Evolutionary conservation across 148 eudicot genomes (phyloP), one percentile per base, ranked within the genome.

Genomic region (Talinum fruticosum): DNA sequence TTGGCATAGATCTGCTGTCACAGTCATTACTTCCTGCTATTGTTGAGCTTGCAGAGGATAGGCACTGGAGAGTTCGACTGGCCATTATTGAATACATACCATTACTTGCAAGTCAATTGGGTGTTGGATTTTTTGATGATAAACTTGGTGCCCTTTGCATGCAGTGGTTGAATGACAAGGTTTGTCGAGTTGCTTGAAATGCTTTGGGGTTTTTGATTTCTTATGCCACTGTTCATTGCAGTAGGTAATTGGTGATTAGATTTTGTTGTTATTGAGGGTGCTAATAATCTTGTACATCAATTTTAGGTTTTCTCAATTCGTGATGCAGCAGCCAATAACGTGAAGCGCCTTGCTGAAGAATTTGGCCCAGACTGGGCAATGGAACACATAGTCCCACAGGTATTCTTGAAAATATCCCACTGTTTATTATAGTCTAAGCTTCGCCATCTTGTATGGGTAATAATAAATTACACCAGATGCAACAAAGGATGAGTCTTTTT

Each of bases 341-440:
- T 93, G 78, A 96, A 96, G 84, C 99, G 99, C 72, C 97, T 96
- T 76, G 99, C 99, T 24, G 99, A 96, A 84, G 99, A 96, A 85
- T 96, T 96, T 87, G 97, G 99, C 75, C 97, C 99, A 79, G 97
- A 93, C 24, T 96, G 99, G 99, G 99, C 99, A 79, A 93, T 93
- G 99, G 92, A 96, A 87, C 99, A 96, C 84, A 93, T 96, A 61
- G 72, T 96, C 77, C 97, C 99, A 75, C 99, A 96, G 97, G 99
- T 93, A 62, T 28, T 62, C 34, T 62, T 62, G 66, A 62, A 54
- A 57, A 8, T 62, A 26, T 62, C 10, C 10, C 16, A 28, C 13
- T 28, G 32, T 62, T 62, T 28, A 12, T 62, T 12, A 28, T 16
- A 12, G 34, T 62, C 28, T 14, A 28, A 62, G 23, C 12, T 51